A percentile compares a stretch with the other conserved stretches of the same genome.
Conservation (phyloP, 1,139 yeast species). For the Diutina scorzettiae region DNA sequence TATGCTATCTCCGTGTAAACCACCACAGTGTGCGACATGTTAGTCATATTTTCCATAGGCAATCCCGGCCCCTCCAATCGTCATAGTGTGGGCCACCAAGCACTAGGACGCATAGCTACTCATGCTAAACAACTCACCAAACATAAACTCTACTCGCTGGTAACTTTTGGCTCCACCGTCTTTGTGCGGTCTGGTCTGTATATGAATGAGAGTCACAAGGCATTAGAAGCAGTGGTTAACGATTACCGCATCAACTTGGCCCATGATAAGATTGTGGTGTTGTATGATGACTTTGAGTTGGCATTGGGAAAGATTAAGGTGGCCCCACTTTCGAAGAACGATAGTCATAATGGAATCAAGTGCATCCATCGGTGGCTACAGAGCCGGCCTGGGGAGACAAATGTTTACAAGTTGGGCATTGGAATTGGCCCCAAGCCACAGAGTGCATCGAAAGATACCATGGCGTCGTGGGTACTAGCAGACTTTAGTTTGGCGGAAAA, state of each 20-base stretch:
- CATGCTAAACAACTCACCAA: conserved; percentile 16
- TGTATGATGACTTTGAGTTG: conserved; percentile 32
- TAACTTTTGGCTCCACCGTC: conserved; percentile 14
- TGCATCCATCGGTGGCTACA: conserved; percentile 12
- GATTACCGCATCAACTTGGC: conserved; percentile 12
- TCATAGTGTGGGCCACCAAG: conserved; percentile 30
- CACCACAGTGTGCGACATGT: no score
- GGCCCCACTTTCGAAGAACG: conserved; percentile 20
- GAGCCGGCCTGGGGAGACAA: conserved; percentile 6
- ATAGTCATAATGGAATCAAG: conserved; percentile 31
- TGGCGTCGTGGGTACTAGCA: conserved; percentile 32
- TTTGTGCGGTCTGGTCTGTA: conserved; percentile 27
- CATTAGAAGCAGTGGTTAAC: conserved; percentile 17
- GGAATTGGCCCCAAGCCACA: conserved; percentile 37
- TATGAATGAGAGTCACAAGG: conserved; percentile 30
- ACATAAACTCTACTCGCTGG: conserved; percentile 15
- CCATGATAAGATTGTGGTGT: conserved; percentile 14
- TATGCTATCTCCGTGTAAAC: no score
- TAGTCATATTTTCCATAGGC: conserved; percentile 28
- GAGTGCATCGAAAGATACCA: conserved; percentile 21
- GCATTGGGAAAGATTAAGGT: conserved; percentile 20
- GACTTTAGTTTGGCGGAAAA: conserved; percentile 9
- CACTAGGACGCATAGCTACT: conserved; percentile 18
- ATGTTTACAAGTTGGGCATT: conserved; percentile 20
- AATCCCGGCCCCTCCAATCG: conserved; percentile 30